Evolutionary conservation across 352 stramenopile genomes (phyloP), one percentile per base, ranked within the genome.

Genomic region (Globisporangium acanthophoron): DNA sequence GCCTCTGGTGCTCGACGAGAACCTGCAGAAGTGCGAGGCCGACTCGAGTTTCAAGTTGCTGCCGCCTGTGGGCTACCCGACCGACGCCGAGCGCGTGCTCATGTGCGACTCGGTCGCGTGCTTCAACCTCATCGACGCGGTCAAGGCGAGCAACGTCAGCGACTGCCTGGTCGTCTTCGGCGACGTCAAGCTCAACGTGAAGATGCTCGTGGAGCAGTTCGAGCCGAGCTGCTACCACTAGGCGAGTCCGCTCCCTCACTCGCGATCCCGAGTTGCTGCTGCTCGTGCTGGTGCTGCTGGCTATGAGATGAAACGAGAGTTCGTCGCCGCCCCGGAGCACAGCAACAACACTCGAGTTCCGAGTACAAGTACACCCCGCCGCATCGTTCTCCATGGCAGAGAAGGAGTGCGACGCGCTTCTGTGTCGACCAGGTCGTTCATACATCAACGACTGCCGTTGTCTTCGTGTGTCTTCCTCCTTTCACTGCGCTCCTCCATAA

Each of bases 141-240:
- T 78, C 33, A 53, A 60, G 46, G 51, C 43, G n/a, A 44, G 67
- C 43, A 56, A 56, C 31, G 45, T 59, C n/a, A 29, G 37, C 0
- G 70, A 78, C 61, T 78, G 70, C 63, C 46, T 71, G 24, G 54
- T 74, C 20, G 59, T 54, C 46, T 62, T 72, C 45, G 45, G 20
- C 55, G 62, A 62, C 56, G 50, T 60, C 35, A 52, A 59, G 35
- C 27, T 77, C 46, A 74, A 74, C 69, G 63, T 71, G 21, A 63
- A 69, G 51, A 65, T 74, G 66, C 60, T 77, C 48, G 52, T 46
- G 7, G 64, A 72, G 13, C 43, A 70, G 52, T 76, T 76, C 52
- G 56, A 61, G 29, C 37, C 54, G 24, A 63, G 57, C 53, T 75
- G 68, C 58, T 62, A 52, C 48, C 49, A 62, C 39, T 62, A 62